Conservation (phyloP, 108 stramenopile species). For the Skeletonema marinoi region DNA sequence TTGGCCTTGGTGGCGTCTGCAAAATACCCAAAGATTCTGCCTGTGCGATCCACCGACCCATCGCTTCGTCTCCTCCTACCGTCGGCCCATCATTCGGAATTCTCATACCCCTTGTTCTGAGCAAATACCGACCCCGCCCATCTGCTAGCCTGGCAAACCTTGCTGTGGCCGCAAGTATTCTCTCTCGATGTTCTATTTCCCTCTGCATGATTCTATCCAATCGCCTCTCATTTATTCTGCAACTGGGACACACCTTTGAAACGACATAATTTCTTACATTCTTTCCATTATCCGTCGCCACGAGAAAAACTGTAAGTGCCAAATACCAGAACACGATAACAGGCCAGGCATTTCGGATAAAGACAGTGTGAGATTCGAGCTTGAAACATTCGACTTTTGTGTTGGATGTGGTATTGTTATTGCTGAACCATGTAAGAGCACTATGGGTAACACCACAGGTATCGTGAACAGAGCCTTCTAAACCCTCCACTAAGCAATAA, state of each 20-base stretch:
- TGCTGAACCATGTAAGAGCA: neutral
- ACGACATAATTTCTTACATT: slow-evolving; percentile 21
- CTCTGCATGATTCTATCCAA: slow-evolving; percentile 29
- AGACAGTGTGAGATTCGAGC: slow-evolving; percentile 36
- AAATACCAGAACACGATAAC: slow-evolving; percentile 52
- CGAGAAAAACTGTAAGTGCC: slow-evolving; percentile 48
- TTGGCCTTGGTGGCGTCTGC: neutral
- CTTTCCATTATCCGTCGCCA: slow-evolving; percentile 43
- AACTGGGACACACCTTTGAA: slow-evolving; percentile 24
- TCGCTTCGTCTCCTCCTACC: slow-evolving; percentile 14
- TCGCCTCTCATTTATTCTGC: slow-evolving; percentile 26
- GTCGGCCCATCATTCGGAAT: neutral
- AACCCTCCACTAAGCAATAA: slow-evolving; percentile 41
- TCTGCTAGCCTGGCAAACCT: slow-evolving; percentile 18
- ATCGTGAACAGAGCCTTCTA: slow-evolving; percentile 16
- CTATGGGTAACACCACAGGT: slow-evolving; percentile 31
- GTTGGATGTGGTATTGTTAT: neutral
- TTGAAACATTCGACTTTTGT: slow-evolving; percentile 42
- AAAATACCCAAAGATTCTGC: slow-evolving; percentile 35
- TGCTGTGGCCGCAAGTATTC: slow-evolving; percentile 28
- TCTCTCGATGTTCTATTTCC: slow-evolving; percentile 18
- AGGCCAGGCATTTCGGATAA: slow-evolving; percentile 52
- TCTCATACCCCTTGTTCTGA: slow-evolving; percentile 20
- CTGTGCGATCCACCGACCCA: slow-evolving; percentile 35
- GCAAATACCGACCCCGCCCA: slow-evolving; percentile 18